Base-by-base conservation (phyloP, 148 eudicot species). In the Camellia sinensis region DNA sequence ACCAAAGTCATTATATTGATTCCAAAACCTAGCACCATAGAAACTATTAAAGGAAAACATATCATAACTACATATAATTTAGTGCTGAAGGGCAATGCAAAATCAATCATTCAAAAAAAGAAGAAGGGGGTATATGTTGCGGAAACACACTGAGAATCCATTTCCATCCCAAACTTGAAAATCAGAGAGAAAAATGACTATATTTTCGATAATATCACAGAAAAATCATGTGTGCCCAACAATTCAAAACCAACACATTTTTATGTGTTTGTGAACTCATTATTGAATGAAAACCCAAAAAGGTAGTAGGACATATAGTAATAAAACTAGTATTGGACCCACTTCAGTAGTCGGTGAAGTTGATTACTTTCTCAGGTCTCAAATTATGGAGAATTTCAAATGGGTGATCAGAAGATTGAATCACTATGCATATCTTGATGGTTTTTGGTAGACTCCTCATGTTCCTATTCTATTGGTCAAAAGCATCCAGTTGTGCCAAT, bases 41-140 rank as follows among this genome's bases (percentile, higher is more conserved):
- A 15, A 5, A 78, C 7, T 45, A 76, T 88, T 81, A 88, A 87
- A 84, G 88, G 79, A 72, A 71, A 12, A 75, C 17, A 66, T 14
- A 6, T 80, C 52, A 57, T 15, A 62, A 68, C 37, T 22, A 76
- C 12, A 37, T 66, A 52, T 45, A 68, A 37, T 6, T 12, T 54
- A 66, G 10, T 56, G n/a, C 37, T n/a, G 46, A 78, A 44, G 17
- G 76, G 67, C 44, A 74, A 22, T 65, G 71, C 6, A 22, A 52
- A 6, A 62, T 21, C 3, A 56, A 15, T 19, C 57, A 3, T 12
- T n/a, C n/a, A 77, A 5, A 61, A 22, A 81, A 89, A 93, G 94
- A n/a, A n/a, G n/a, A n/a, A n/a, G n/a, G n/a, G n/a, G 97, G 91
- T 93, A 93, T 93, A 93, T 46, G 81, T 91, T 79, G 75, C 81